Percentiles rank a stretch among this genome's conserved stretches.
These are phyloP conservation scores for Ophiostoma pallidulum DNA, from an alignment of 2,329 filamentous ascomycete genomes.

Conservation along the genomic window DNA sequence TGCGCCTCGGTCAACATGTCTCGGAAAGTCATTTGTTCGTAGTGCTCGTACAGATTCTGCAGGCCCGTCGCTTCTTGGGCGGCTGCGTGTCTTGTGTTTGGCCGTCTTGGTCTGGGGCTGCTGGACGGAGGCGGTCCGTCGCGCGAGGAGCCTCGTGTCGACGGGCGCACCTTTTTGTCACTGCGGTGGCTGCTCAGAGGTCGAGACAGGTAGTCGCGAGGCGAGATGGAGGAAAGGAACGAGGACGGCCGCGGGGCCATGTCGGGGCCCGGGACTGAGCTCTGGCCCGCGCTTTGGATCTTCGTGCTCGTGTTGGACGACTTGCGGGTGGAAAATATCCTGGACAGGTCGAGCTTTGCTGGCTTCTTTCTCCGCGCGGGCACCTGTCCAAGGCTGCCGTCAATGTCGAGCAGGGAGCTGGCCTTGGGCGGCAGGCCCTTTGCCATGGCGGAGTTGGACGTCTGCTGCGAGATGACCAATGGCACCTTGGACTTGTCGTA, in stretches of 20 bases:
- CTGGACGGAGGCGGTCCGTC: slow-evolving; percentile 6
- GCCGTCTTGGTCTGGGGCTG: not conserved
- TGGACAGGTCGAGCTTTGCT: slow-evolving; percentile 39
- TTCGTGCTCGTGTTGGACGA: slow-evolving; percentile 21
- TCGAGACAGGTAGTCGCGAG: slow-evolving; percentile 19
- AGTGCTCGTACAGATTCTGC: slow-evolving; percentile 46
- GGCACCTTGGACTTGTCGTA: slow-evolving; percentile 49
- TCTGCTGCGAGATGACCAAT: slow-evolving; percentile 49
- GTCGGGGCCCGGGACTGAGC: slow-evolving; percentile 28
- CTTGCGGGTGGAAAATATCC: slow-evolving; percentile 29
- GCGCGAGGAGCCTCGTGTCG: slow-evolving; percentile 26
- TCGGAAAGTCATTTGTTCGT: slow-evolving; percentile 46
- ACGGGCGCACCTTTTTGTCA: slow-evolving; percentile 25
- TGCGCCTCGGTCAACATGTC: slow-evolving; percentile 26
- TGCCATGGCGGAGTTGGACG: slow-evolving; percentile 48
- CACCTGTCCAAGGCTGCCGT: slow-evolving; percentile 24
- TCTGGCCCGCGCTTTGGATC: slow-evolving; percentile 9
- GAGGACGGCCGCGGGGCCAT: slow-evolving; percentile 34
- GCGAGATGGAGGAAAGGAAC: slow-evolving; percentile 31
- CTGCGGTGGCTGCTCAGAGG: slow-evolving; percentile 21
- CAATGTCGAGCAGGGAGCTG: slow-evolving; percentile 33
- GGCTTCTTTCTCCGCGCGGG: slow-evolving; percentile 36
- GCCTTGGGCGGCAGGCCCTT: slow-evolving; percentile 43
- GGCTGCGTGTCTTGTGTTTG: slow-evolving; percentile 5
- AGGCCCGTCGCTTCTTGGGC: slow-evolving; percentile 25